Evolutionary conservation across 73 alveolate genomes (phyloP), one percentile per base, ranked within the genome.

Genomic region (Stentor coeruleus): DNA sequence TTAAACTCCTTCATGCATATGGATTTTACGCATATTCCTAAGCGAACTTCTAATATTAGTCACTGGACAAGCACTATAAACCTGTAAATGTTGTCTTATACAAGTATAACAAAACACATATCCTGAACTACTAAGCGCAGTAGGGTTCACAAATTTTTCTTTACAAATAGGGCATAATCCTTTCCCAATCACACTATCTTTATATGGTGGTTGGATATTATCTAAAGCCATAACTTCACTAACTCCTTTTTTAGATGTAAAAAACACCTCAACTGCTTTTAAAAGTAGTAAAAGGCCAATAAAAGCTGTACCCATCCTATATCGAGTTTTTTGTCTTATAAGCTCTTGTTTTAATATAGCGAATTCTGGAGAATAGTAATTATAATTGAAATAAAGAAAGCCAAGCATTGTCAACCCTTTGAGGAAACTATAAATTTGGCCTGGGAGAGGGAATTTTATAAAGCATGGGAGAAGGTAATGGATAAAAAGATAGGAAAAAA

Each of bases 81-180:
- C 39, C 11, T 33, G 49, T 20, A 66, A 20, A 2, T 66, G 79
- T 15, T 31, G 26, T 33, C 37, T 20, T 20, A 66, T 66, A 2
- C 79, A 66, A 66, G 79, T 20, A 66, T 66, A 66, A 31, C 79
- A 66, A 66, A 66, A 66, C 15, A 66, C 79, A 66, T 66, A 66
- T 31, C 79, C 79, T 15, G 79, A 66, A 66, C n/a, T 31, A 14
- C 49, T 20, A 14, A 66, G 2, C n/a, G 79, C 79, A 28, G 79
- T 31, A 14, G 79, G 79, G 39, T 66, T 66, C 1, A 66, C 79
- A 20, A 20, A 20, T 20, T 20, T 20, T 66, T 66, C 37, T 31
- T 40, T 37, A 66, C 79, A 66, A 11, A 66, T 66, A 28, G 49
- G 49, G 2, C 79, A 66, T 1, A 11, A 26, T 66, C 39, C 39